Base-by-base conservation (phyloP, 371 early-diverging fungal species). In the Apophysomyces trapeziformis region DNA sequence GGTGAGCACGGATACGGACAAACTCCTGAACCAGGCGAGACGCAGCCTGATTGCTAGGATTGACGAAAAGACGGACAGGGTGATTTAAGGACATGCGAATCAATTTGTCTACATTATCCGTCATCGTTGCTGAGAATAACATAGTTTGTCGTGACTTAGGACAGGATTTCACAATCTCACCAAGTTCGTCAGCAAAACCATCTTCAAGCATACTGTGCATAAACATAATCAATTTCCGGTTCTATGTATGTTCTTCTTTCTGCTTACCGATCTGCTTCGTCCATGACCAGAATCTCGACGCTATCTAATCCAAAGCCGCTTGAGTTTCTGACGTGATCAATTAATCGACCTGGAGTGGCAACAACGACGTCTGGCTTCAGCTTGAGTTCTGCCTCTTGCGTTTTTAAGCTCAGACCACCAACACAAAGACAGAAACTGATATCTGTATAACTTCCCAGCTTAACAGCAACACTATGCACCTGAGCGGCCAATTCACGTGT, bases 91-190 rank as follows among this genome's bases (percentile, higher is more conserved):
- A 97, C 77, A 99, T 87, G 45, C 95, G 92, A 57, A 97, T 90
- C 60, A 99, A 85, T 70, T 97, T 90, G 74, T 97, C 96, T 37
- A 98, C 97, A 70, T 99, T 97, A 74, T 96, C 97, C 4, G 99
- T 99, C 99, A 99, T 99, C n/a, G 99, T 99, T 14, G 99, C 99
- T 45, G 97, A 97, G 85, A 99, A 99, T 56, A 99, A 89, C 93
- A 99, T 95, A 1, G 99, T 98, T 75, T 99, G 99, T 68, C 99
- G 88, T 21, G 90, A 85, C 56, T 85, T 84, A 12, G 99, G 99
- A 61, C 96, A 95, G 16, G 91, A 71, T 60, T 92, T 91, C 73
- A 99, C 87, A 80, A 99, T 99, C 72, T 97, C 96, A 18, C 91
- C 90, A 54, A 99, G 85, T 80, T 99, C 99, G 60, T 94, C 99